Conservation (phyloP, 2,329 filamentous ascomycete species). For the Leptographium procerum region DNA sequence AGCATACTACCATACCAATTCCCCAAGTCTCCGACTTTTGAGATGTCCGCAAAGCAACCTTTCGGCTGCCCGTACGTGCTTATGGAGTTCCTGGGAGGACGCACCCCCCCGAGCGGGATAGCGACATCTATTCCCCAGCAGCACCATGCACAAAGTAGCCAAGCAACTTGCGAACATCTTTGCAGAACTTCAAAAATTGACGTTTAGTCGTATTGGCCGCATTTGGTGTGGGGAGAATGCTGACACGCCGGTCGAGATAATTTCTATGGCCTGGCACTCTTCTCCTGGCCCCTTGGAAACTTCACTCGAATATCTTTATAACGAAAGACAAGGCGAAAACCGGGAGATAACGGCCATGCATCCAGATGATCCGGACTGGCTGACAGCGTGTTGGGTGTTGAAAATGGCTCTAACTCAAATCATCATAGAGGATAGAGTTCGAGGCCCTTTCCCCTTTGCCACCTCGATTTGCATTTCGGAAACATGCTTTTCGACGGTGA, state of each 20-base stretch:
- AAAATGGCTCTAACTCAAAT: conserved; percentile 19
- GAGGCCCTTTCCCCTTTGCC: conserved; percentile 26
- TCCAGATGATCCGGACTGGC: conserved; percentile 17
- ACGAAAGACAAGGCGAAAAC: conserved; percentile 16
- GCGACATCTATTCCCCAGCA: not conserved
- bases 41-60: not conserved
- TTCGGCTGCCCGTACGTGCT: conserved; percentile 1
- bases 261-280: conserved; percentile 9
- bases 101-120: not conserved
- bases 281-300: conserved; percentile 15
- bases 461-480: conserved; percentile 23
- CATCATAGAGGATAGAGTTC: conserved; percentile 2
- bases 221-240: conserved; percentile 17
- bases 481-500: conserved; percentile 30
- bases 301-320: conserved; percentile 20
- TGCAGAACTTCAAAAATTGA: conserved; percentile 15
- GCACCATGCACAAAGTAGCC: conserved; percentile 2
- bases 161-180: conserved; percentile 1
- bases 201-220: conserved; percentile 17
- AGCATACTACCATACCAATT: not conserved
- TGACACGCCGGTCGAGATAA: conserved; percentile 15
- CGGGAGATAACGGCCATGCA: conserved; percentile 12
- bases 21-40: not conserved
- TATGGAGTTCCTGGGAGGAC: not conserved
- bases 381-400: conserved; percentile 21